Conservation (phyloP, 2,329 filamentous ascomycete genomes). For the Emergomyces africanus region DNA sequence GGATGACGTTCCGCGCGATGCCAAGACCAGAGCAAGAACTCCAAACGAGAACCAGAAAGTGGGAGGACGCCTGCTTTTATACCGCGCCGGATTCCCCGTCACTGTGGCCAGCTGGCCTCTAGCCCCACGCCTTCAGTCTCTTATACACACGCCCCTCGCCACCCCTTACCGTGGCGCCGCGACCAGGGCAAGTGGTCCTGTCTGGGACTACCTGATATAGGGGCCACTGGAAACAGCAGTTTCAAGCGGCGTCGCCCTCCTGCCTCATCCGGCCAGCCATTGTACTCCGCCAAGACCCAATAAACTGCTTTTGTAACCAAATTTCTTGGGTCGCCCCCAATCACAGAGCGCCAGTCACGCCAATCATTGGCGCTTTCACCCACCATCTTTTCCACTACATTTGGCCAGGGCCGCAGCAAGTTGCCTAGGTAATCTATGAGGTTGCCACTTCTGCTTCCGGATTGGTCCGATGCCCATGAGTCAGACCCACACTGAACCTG, state of each 20-base stretch:
- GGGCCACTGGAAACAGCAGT: neutral
- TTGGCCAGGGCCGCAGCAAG: neutral
- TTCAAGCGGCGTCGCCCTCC: conserved; percentile 6
- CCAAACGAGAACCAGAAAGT: conserved; percentile 6
- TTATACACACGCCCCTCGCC: conserved; percentile 6
- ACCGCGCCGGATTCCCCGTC: conserved; percentile 6
- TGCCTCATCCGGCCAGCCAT: neutral
- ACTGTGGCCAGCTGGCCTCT: conserved; percentile 4
- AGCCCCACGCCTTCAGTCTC: conserved; percentile 2
- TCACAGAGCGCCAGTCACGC: conserved; percentile 3
- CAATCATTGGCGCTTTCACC: conserved; percentile 6
- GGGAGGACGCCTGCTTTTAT: conserved; percentile 12
- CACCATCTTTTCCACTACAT: neutral
- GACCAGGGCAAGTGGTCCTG: neutral
- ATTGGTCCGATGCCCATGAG: neutral
- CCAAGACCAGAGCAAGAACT: conserved; percentile 11
- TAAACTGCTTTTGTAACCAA: neutral
- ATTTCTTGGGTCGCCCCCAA: neutral
- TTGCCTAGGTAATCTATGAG: neutral
- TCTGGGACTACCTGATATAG: conserved; percentile 1
- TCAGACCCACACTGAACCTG: conserved; percentile 3
- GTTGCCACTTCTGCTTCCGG: conserved; percentile 4
- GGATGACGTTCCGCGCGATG: conserved; percentile 9
- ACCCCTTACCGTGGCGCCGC: conserved; percentile 1
- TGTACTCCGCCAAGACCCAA: neutral